A percentile compares a stretch with the other conserved stretches of the same genome.
Evolutionary conservation across 202 grass and related monocot genomes (phyloP).

Genomic region (Brachypodium distachyon): DNA sequence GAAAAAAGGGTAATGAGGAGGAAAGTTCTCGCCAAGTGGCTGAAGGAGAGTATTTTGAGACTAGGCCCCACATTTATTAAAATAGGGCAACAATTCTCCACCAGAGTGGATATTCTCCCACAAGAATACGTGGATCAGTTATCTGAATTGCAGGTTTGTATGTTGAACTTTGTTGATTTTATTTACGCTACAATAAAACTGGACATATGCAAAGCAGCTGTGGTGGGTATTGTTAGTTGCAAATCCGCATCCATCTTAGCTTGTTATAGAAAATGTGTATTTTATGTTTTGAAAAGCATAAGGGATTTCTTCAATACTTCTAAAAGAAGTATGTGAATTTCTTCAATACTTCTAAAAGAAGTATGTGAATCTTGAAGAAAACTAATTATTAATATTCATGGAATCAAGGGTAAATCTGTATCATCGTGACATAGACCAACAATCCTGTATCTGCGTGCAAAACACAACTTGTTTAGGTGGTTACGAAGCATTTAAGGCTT

Average conservation of each 20-base stretch:
- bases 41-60: conserved; percentile 97
- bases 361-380: not conserved
- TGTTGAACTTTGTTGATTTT: not conserved
- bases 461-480: not conserved
- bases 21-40: conserved; percentile 83
- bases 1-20: conserved; percentile 69
- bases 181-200: not conserved
- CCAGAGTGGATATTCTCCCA: conserved; percentile 93
- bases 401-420: not conserved
- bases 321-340: not conserved
- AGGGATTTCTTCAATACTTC: not conserved
- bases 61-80: conserved; percentile 95
- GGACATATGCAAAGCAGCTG: not conserved
- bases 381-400: not conserved
- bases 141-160: conserved; percentile 80
- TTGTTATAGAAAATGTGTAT: not conserved
- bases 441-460: not conserved
- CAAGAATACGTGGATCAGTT: conserved; percentile 95
- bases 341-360: not conserved
- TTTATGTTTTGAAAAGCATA: not conserved
- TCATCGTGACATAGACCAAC: not conserved
- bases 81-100: conserved; percentile 95
- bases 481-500: not conserved
- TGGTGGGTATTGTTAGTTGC: not conserved
- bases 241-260: not conserved